phyloP scores from a whole-genome alignment of 805 yeast species.

The Myxozyma geophila region DNA sequence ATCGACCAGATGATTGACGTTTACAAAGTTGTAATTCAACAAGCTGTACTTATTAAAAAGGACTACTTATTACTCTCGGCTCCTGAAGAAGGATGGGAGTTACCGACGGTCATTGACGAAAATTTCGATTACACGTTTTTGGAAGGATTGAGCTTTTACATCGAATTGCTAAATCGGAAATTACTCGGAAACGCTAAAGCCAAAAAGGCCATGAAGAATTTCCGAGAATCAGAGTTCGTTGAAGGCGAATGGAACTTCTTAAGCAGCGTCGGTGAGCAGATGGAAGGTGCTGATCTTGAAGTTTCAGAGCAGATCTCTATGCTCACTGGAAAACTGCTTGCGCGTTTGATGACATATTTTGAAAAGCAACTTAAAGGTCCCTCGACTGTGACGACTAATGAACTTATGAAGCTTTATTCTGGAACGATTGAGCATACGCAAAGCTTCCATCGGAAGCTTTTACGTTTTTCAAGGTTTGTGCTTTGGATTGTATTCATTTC shows the following conservation, averaged over 20 bases:
- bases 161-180: constrained; percentile 73
- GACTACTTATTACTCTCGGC: constrained; percentile 60
- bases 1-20: constrained; percentile 92
- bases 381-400: constrained; percentile 47
- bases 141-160: constrained; percentile 72
- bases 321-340: constrained; percentile 68
- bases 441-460: constrained; percentile 72
- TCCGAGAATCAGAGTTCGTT: constrained; percentile 88
- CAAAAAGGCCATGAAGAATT: constrained; percentile 70
- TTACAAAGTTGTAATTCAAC: constrained; percentile 72
- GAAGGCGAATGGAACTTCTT: constrained; percentile 81
- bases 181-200: constrained; percentile 74
- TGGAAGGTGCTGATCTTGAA: constrained; percentile 79
- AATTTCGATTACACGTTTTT: constrained; percentile 69
- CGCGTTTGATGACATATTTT: constrained; percentile 70
- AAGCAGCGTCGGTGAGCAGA: constrained; percentile 72
- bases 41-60: constrained; percentile 75
- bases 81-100: constrained; percentile 70
- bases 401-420: constrained; percentile 57
- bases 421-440: constrained; percentile 49
- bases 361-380: constrained; percentile 74
- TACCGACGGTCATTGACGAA: constrained; percentile 65
- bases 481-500: neutral
- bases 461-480: constrained; percentile 64
- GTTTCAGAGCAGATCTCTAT: constrained; percentile 75